Evolutionary conservation across 176 grass and related monocot species (phyloP).

Genomic region (Oryza brachyantha): DNA sequence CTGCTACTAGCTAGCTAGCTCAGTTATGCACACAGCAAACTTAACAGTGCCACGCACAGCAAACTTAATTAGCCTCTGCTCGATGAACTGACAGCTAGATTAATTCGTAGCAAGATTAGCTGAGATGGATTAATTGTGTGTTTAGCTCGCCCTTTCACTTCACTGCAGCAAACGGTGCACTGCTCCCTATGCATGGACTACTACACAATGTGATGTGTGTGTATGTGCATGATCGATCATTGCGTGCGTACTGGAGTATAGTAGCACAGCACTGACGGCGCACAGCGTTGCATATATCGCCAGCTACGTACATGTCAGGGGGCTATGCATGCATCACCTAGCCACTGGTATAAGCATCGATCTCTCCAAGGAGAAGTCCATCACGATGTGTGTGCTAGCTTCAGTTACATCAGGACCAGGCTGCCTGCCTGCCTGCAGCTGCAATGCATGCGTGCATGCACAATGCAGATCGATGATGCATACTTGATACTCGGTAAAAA

Average conservation of each 20-base stretch:
- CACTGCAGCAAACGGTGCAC: slow-evolving; percentile 10
- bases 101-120: not conserved
- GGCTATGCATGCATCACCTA: not conserved
- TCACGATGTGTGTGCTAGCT: slow-evolving; percentile 28
- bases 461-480: not conserved
- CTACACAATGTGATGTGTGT: slow-evolving; percentile 14
- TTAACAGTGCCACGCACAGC: not conserved
- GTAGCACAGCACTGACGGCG: not conserved
- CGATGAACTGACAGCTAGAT: not conserved
- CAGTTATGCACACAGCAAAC: too few species aligned
- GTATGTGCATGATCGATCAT: slow-evolving; percentile 8
- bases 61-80: too few species aligned
- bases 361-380: slow-evolving; percentile 22
- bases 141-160: not conserved
- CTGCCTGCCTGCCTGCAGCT: not conserved
- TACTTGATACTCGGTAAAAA: too few species aligned
- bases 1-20: too few species aligned
- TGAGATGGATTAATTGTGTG: not conserved
- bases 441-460: not conserved
- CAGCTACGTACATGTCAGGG: not conserved
- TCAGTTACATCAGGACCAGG: slow-evolving; percentile 25
- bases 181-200: slow-evolving; percentile 30
- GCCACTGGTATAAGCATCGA: not conserved
- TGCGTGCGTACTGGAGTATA: slow-evolving; percentile 2
- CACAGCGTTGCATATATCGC: not conserved